Evolutionary conservation across 306 rosid genomes (phyloP).

Genomic region (Gleditsia sinensis): DNA sequence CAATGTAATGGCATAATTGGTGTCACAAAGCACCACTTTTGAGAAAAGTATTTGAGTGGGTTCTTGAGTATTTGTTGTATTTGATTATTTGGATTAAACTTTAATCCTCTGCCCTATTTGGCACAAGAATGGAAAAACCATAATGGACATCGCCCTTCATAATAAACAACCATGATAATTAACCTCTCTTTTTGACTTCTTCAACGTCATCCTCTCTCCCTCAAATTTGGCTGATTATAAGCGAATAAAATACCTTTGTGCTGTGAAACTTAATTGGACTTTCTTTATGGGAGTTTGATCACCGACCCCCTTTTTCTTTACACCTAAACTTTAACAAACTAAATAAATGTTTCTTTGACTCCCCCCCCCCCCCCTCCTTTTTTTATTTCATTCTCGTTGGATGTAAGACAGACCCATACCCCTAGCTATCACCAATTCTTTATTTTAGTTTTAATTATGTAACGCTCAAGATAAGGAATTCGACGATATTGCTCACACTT

Average conservation of each 20-base stretch:
- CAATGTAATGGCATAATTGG: conserved; percentile 62
- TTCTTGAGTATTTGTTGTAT: conserved; percentile 57
- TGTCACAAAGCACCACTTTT: conserved; percentile 65
- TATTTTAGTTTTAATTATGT: too few species aligned
- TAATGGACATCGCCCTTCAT: conserved; percentile 23
- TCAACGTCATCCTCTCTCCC: conserved; percentile 25
- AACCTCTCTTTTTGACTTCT: conserved; percentile 43
- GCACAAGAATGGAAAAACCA: conserved; percentile 3
- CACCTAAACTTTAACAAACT: conserved; percentile 52
- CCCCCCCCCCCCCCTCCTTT: too few species aligned
- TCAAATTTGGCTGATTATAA: conserved; percentile 34
- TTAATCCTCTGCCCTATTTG: conserved; percentile 25
- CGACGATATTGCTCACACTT: conserved; percentile 19
- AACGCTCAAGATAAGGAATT: conserved; percentile 39
- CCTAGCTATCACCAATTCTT: conserved; percentile 17
- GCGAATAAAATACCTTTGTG: conserved; percentile 26
- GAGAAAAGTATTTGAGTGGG: conserved; percentile 58
- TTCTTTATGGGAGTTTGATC: conserved; percentile 46
- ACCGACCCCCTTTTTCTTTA: conserved; percentile 55
- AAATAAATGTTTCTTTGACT: conserved; percentile 37
- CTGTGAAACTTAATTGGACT: not conserved
- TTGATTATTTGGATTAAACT: conserved; percentile 29
- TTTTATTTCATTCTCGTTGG: conserved; percentile 27
- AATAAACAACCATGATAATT: conserved; percentile 30
- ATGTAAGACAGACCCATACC: conserved; percentile 36